Evolutionary conservation across 2,329 filamentous ascomycete species (phyloP), one percentile per base, ranked within the genome.

Genomic region (Penicillium frequentans): DNA sequence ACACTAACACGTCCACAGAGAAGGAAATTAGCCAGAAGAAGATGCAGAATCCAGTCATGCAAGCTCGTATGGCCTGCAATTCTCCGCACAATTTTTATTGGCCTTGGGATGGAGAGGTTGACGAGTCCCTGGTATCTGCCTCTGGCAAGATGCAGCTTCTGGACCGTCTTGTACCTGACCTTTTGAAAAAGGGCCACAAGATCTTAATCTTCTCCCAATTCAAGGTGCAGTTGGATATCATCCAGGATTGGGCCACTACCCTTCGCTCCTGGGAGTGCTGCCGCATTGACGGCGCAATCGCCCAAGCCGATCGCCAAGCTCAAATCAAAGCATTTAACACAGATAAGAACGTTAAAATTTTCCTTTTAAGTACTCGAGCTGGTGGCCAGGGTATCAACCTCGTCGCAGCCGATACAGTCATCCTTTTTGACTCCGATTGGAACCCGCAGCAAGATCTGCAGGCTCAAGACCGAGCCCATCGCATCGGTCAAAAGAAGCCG

Each of bases 361-460:
- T 99, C 70, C 78, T 98, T 3, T 82, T 99, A 0, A 93, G 90
- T 3, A 99, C 95, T 0, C 84, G 95, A 14, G 95, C 95, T 0
- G 95, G 95, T 23, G 95, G 95, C 0, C 92, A 96, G 68, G 93
- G 93, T 49, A 98, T 98, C 80, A 98, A 97, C 68, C 86, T 98
- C 0, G 91, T 91, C 0, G 88, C 88, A 1, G 93, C 93, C 0
- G 93, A 98, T 66, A 97, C 93, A 0, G 93, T 97, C 11, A 89
- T 98, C 46, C 81, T 98, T 0, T 98, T 95, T 65, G 93, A 98
- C 73, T 86, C 82, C 10, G 86, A 96, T 68, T 97, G 93, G 87
- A 99, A 99, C 67, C 95, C 95, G 0, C 95, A 99, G 72, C 93
- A 97, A 70, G 95, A 99, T 73, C 81, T 99, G 0, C 95, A 99